Evolutionary conservation across 139 green algal genomes (phyloP).

Genomic region (Diplosphaera chodatii): DNA sequence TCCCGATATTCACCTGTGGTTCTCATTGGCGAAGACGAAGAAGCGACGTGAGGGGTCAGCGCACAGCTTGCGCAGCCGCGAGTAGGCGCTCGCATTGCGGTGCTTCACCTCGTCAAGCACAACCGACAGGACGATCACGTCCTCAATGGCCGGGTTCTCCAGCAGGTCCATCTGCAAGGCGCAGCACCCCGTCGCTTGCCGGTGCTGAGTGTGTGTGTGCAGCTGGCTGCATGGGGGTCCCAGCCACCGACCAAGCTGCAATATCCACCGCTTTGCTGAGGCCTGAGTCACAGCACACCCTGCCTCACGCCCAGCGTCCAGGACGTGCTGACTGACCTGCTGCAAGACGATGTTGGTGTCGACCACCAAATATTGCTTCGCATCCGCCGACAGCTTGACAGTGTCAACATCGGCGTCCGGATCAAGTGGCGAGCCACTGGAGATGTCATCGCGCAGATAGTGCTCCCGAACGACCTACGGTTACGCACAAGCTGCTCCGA

Average conservation of each 20-base stretch:
- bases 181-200: no score
- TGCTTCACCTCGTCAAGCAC: conserved; percentile 77
- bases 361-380: conserved; percentile 78
- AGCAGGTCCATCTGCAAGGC: conserved; percentile 94
- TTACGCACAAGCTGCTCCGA: no score
- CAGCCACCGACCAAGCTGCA: no score
- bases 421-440: conserved; percentile 65
- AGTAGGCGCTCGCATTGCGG: conserved; percentile 65
- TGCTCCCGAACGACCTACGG: conserved; percentile 80
- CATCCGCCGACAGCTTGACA: conserved; percentile 54
- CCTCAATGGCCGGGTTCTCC: conserved; percentile 75
- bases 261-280: no score
- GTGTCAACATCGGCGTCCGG: conserved; percentile 44
- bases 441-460: conserved; percentile 97
- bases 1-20: conserved; percentile 81
- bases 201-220: no score
- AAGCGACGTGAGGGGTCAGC: conserved; percentile 61
- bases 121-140: conserved; percentile 76
- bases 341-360: conserved; percentile 93
- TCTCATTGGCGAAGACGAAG: conserved; percentile 95
- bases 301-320: no score
- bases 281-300: no score
- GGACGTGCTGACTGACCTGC: no score
- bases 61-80: conserved; percentile 66
- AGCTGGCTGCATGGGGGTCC: no score